Evolutionary conservation across 1,139 yeast genomes (phyloP), one percentile per base, ranked within the genome.

Genomic region (Candida neerlandica): DNA sequence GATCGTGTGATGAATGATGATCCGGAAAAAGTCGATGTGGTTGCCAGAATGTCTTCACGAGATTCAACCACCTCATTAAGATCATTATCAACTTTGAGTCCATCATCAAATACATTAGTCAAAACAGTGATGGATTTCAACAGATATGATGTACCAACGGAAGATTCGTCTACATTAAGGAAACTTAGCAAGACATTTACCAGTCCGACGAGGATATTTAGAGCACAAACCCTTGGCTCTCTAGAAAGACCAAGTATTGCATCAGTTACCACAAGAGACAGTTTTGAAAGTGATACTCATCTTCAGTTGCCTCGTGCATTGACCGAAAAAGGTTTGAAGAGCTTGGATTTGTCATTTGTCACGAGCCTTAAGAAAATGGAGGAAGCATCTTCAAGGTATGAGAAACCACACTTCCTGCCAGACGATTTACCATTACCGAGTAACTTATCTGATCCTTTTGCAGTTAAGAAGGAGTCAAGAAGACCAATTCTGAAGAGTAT

Each of bases 291-390:
- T 15, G 50, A 48, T 14, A 26, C 35, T 5, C 51, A 43, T 29
- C 44, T 69, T n/a, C 58, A 61, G 41, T 58, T 71, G 21, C 77
- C 77, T 1, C 55, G 66, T 11, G 66, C 66, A 2, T 51, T 73
- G 29, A 67, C 77, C 1, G 51, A 68, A 1, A 55, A 58, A 15
- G 73, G 69, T 0, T 58, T 73, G 21, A 65, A 60, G 50, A 67
- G 62, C 45, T 58, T 73, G 50, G 65, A 70, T 43, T 70, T 73
- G 68, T 56, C 67, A 0, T 66, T 73, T 57, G 75, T 72, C 54
- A 63, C 72, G 0, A 59, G 70, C 4, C 58, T 61, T 7, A 59
- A 61, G 40, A 59, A 62, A 29, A 48, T 65, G 14, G 64, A 59
- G 11, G 66, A 59, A 10, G 69, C 69, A 1, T 63, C 61, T 10